Base-by-base conservation (phyloP, 108 stramenopile genomes). In the Cyclotella kingstonii region DNA sequence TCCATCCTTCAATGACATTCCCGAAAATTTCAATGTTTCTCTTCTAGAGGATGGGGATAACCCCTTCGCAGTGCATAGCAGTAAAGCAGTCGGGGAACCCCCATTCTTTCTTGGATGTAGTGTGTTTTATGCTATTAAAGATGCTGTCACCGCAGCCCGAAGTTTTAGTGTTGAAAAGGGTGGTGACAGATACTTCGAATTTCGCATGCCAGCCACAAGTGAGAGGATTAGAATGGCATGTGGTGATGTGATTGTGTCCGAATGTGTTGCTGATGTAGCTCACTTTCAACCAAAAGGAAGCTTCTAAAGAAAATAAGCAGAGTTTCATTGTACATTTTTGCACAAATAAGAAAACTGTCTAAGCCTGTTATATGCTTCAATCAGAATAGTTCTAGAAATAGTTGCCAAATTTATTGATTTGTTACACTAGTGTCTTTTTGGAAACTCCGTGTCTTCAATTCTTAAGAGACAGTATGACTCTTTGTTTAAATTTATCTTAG, bases 31-130 rank as follows among this genome's bases (percentile, higher is more conserved):
- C 71, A 85, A 95, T 58, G 94, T 97, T 6, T 71, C 84, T 23
- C 75, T 97, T 1, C 56, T 94, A 70, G 82, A 93, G 47, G 79
- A 91, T 58, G 87, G 70, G 8, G 79, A 82, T 27, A 97, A 97
- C 68, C 85, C 89, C 6, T 86, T 94, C 51, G 95, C 95, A 14
- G 94, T 97, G 0, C 95, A 96, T 68, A 90, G 88, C 22, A 91
- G 91, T 57, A 97, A 97, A 73, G 96, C 95, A 0, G 73, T 97
- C n/a, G 96, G 96, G 0, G 96, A 97, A 54, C 96, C 96, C 0
- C 96, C 96, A 6, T 97, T 95, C 67, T 95, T 91, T 46, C 51
- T 96, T 47, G 96, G 93, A 4, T 57, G 82, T 11, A 80, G 82
- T 39, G 94, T 95, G 19, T 97, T 93, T 61, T 96, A 84, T 69